Evolutionary conservation across 2,329 filamentous ascomycete species (phyloP).

Genomic region (Xylariales sp.): DNA sequence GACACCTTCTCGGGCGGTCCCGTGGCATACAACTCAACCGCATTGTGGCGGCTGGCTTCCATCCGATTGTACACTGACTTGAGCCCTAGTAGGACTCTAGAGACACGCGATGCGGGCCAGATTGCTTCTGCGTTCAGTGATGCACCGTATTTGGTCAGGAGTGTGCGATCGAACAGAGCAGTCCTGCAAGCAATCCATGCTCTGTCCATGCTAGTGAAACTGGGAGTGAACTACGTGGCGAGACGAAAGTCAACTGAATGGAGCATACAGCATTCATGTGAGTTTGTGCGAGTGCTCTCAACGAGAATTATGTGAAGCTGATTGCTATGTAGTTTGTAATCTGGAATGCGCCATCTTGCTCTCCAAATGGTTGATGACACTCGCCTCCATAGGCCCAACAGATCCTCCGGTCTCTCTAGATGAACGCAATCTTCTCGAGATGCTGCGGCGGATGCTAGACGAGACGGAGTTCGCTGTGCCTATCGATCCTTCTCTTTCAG

Average conservation of each 20-base stretch:
- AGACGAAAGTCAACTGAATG: slow-evolving; percentile 57
- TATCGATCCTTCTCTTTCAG: slow-evolving; percentile 50
- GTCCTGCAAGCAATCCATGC: slow-evolving; percentile 66
- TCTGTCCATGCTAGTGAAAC: slow-evolving; percentile 61
- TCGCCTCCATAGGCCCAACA: slow-evolving; percentile 45
- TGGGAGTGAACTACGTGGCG: slow-evolving; percentile 58
- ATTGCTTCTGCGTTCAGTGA: slow-evolving; percentile 58
- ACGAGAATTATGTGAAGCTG: too few relatives aligned
- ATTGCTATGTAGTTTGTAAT: slow-evolving; percentile 48
- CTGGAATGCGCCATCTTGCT: slow-evolving; percentile 58
- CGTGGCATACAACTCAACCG: slow-evolving; percentile 63
- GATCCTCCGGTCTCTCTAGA: slow-evolving; percentile 47
- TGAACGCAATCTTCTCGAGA: slow-evolving; percentile 51
- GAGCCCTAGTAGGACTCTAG: slow-evolving; percentile 56
- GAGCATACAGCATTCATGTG: slow-evolving; percentile 59
- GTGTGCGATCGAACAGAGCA: slow-evolving; percentile 55
- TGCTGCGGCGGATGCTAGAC: slow-evolving; percentile 53
- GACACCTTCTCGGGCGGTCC: slow-evolving; percentile 53
- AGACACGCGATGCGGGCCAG: slow-evolving; percentile 57
- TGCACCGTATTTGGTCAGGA: slow-evolving; percentile 54
- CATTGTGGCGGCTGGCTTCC: slow-evolving; percentile 55
- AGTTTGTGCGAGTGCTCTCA: too few relatives aligned
- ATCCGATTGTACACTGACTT: slow-evolving; percentile 64
- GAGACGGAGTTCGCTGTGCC: slow-evolving; percentile 60
- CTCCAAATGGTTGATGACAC: slow-evolving; percentile 56